Evolutionary conservation across 345 rosid genomes (phyloP), one percentile per base, ranked within the genome.

Genomic region (Geranium brycei): DNA sequence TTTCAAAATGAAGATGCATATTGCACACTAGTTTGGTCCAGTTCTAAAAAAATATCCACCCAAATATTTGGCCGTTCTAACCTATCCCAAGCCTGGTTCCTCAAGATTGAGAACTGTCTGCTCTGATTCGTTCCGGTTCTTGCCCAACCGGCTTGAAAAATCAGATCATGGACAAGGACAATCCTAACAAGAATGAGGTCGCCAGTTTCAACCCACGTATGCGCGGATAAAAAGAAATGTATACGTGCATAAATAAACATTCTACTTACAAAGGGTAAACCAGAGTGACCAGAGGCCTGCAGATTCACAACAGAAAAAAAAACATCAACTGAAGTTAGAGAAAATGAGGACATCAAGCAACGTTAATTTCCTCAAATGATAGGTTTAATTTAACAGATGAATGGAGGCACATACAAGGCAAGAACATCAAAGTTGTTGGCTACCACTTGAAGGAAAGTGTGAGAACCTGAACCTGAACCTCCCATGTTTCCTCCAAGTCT

Each of bases 381-480:
- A 58, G 4, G 5, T 58, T 28, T 3, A 3, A 17, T 58, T 28
- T 3, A 3, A 17, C 19, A 3, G 0, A 18, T 17, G 31, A 28
- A 7, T 3, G 0, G 41, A 7, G 58, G 55, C 18, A 64, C 71
- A 14, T 77, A 85, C 96, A 88, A 80, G 72, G 91, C 87, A 71
- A 87, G 82, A 69, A 89, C 87, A 68, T 89, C 96, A 66, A 87
- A 79, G 81, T 85, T 87, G 76, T 81, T 87, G 7, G 78, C 82
- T 64, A 89, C 66, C 60, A 85, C 82, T 67, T 77, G 87, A 57
- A 87, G 75, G 70, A 87, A 83, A 76, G 84, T 77, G 66, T 77
- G 78, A 69, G 83, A 78, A 74, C 80, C 83, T 85, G 83, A 78
- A 74, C 80, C 83, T 85, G 83, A 78, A 74, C 53, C 53, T 13